These are phyloP conservation scores for Paecilomyces sp. DNA, from an alignment of 2,329 filamentous ascomycete species.

Conservation along the genomic window DNA sequence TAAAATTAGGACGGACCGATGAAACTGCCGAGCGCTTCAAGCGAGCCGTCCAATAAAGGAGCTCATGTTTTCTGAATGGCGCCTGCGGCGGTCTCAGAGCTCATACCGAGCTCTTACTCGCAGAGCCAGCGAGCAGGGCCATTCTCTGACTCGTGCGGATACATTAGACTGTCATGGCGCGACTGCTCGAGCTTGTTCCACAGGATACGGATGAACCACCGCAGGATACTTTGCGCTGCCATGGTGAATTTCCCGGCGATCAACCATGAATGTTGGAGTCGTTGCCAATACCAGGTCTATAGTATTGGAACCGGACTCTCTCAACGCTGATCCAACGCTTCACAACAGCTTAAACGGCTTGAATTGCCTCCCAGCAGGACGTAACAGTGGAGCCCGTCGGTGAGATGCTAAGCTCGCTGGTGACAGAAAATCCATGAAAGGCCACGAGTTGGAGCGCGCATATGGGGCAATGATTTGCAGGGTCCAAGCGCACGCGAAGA, in stretches of 20 bases:
- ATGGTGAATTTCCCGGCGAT: not conserved
- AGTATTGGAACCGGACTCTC: not conserved
- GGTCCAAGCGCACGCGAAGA: not conserved
- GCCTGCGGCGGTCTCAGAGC: not conserved
- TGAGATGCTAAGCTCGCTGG: not conserved
- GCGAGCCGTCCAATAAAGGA: not conserved
- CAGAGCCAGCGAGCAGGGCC: not conserved
- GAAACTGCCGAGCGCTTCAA: not conserved
- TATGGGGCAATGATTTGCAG: not conserved
- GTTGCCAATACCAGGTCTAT: not conserved
- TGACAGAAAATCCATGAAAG: not conserved
- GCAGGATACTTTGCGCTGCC: not conserved
- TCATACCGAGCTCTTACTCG: not conserved
- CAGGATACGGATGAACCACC: not conserved
- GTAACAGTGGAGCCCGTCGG: not conserved
- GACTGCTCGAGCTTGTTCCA: not conserved
- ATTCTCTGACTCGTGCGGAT: not conserved
- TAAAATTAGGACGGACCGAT: not conserved
- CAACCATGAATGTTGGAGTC: not conserved
- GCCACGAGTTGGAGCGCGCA: not conserved
- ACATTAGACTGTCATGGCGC: not conserved
- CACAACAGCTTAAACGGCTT: not conserved
- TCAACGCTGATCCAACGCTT: not conserved
- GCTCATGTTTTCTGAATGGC: not conserved
- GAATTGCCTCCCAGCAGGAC: not conserved